Conservation (phyloP, 257 asterid species). For the Pogostemon cablin region DNA sequence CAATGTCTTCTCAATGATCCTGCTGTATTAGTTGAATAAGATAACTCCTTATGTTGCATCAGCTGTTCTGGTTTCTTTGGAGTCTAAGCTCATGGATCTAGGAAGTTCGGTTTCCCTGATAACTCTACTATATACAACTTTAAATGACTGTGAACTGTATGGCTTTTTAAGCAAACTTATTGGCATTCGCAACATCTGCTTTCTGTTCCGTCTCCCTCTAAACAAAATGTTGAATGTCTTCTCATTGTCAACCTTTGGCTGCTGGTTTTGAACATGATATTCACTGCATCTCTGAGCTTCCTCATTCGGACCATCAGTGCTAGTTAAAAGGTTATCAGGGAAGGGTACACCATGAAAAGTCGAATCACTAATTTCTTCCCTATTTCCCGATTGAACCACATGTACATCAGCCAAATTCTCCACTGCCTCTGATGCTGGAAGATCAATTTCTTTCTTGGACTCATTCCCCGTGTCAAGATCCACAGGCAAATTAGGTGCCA, state of each 20-base stretch:
- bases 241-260: constrained; percentile 49
- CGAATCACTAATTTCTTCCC: constrained; percentile 42
- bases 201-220: constrained; percentile 84
- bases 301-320: constrained; percentile 45
- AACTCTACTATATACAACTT: constrained; percentile 86
- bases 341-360: constrained; percentile 42
- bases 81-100: constrained; percentile 50
- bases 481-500: constrained; percentile 57
- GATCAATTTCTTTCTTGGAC: constrained; percentile 57
- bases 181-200: constrained; percentile 94
- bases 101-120: constrained; percentile 78
- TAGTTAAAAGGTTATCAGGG: constrained; percentile 43
- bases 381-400: constrained; percentile 45
- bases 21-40: constrained; percentile 31
- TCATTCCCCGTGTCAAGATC: constrained; percentile 66
- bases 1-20: constrained; percentile 41
- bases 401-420: constrained; percentile 46
- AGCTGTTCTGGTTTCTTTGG: constrained; percentile 52
- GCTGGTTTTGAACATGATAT: constrained; percentile 49
- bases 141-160: constrained; percentile 81
- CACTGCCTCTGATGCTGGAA: constrained; percentile 60
- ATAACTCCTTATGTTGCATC: constrained; percentile 47
- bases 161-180: constrained; percentile 85
- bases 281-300: constrained; percentile 42
- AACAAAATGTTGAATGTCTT: constrained; percentile 77